Evolutionary conservation across 768 basidiomycete genomes (phyloP).

Genomic region (Kwoniella heveanensis): DNA sequence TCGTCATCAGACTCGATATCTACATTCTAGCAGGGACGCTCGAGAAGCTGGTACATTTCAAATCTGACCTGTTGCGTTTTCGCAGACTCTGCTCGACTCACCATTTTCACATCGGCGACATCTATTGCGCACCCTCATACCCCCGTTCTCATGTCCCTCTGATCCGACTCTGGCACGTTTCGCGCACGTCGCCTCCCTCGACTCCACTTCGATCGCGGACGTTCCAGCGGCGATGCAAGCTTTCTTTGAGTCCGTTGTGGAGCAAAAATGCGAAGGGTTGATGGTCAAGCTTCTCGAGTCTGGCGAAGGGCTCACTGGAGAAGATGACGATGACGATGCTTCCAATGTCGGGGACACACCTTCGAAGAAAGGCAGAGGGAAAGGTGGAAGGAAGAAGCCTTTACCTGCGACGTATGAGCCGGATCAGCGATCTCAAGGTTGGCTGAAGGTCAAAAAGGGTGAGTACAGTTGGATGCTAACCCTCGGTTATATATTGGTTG

Average conservation of each 20-base stretch:
- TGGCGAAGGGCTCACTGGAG: constrained; percentile 48
- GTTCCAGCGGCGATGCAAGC: constrained; percentile 65
- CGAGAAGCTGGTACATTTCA: too few relatives aligned
- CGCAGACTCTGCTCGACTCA: constrained; percentile 68
- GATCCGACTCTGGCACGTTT: constrained; percentile 64
- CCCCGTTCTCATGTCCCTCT: constrained; percentile 59
- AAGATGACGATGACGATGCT: constrained; percentile 52
- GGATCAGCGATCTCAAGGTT: constrained; percentile 81
- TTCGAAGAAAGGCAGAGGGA: constrained; percentile 37
- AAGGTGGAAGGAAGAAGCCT: constrained; percentile 63
- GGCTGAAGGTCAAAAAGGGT: constrained; percentile 84
- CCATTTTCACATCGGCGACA: constrained; percentile 72
- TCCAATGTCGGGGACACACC: constrained; percentile 34
- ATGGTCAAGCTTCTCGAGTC: constrained; percentile 88
- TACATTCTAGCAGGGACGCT: too few relatives aligned
- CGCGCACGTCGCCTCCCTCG: constrained; percentile 68
- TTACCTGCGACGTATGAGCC: constrained; percentile 85
- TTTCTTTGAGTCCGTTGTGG: constrained; percentile 76
- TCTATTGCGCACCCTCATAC: constrained; percentile 68
- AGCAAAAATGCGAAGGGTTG: constrained; percentile 82
- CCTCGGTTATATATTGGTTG: too few relatives aligned
- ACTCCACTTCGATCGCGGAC: constrained; percentile 62
- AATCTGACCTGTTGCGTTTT: constrained; percentile 3
- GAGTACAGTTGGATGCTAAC: constrained; percentile 5
- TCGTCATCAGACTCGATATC: too few relatives aligned